A percentile compares a stretch with the other conserved stretches of the same genome.
Evolutionary conservation across 495 filamentous ascomycete species (phyloP).

Genomic region (Chaetomidium leptoderma): DNA sequence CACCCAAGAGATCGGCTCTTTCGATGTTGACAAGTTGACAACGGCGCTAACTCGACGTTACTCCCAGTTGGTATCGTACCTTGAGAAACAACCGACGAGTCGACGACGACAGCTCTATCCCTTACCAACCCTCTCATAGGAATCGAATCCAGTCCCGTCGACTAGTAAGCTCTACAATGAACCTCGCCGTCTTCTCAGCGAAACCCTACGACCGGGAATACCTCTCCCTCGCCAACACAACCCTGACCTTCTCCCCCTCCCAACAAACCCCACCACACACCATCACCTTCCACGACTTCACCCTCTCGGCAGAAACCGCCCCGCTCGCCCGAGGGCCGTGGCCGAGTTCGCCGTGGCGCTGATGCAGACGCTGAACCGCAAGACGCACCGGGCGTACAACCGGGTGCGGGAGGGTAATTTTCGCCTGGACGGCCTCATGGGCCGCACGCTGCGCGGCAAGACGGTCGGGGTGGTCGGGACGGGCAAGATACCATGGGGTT

Average conservation of each 20-base stretch:
- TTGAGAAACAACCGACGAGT: too few relatives aligned
- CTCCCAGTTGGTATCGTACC: too few relatives aligned
- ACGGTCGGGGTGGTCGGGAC: constrained; percentile 56
- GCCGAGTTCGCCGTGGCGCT: constrained; percentile 68
- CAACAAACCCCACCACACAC: constrained; percentile 23
- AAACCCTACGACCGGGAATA: constrained; percentile 58
- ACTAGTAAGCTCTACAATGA: constrained; percentile 35
- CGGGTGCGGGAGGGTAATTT: constrained; percentile 71
- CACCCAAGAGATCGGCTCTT: too few relatives aligned
- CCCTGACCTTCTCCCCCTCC: constrained; percentile 3
- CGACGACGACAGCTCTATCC: background rate
- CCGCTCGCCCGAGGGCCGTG: constrained; percentile 64
- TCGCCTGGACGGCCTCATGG: constrained; percentile 60
- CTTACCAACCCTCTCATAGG: background rate
- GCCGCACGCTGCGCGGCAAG: constrained; percentile 56
- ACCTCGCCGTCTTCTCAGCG: constrained; percentile 58
- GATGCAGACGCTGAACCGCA: constrained; percentile 64
- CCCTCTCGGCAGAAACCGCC: constrained; percentile 53
- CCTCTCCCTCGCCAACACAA: constrained; percentile 39
- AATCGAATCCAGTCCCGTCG: too few relatives aligned
- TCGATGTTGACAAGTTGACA: too few relatives aligned
- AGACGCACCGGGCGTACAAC: constrained; percentile 67
- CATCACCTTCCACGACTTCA: constrained; percentile 53
- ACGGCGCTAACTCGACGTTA: too few relatives aligned
- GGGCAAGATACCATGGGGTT: constrained; percentile 53